Percentiles rank a stretch among this genome's conserved stretches.
Evolutionary conservation across 2,329 filamentous ascomycete species (phyloP).

Genomic region (Bipolaris sorokiniana): DNA sequence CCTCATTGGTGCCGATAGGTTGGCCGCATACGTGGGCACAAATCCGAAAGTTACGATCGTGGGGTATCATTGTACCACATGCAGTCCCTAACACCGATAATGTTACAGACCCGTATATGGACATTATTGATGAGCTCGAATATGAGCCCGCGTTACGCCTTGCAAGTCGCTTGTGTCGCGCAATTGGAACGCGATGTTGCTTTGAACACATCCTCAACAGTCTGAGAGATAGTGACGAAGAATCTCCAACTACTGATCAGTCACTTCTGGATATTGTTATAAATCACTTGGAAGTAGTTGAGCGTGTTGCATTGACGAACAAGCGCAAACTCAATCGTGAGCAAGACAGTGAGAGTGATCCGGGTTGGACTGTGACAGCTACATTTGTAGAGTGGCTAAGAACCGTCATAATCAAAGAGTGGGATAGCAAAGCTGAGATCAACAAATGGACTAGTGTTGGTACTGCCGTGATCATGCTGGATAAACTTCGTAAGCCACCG

Average conservation of each 20-base stretch:
- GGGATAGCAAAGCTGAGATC: conserved; percentile 77
- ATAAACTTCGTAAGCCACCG: conserved; percentile 65
- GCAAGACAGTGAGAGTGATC: conserved; percentile 29
- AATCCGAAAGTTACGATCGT: conserved; percentile 47
- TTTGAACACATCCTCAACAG: conserved; percentile 56
- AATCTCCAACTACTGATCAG: not conserved
- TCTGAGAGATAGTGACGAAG: conserved; percentile 9
- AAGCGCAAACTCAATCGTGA: conserved; percentile 28
- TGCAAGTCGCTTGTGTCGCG: conserved; percentile 56
- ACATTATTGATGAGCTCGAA: conserved; percentile 54
- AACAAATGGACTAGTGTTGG: conserved; percentile 74
- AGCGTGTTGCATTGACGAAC: conserved; percentile 28
- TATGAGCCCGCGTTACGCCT: conserved; percentile 60
- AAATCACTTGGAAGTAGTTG: conserved; percentile 34
- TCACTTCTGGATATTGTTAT: conserved; percentile 29
- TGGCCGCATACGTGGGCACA: conserved; percentile 42
- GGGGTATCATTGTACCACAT: conserved; percentile 45
- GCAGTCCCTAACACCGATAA: conserved; percentile 27
- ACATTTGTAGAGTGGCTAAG: conserved; percentile 71
- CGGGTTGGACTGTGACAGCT: conserved; percentile 46
- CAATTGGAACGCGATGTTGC: conserved; percentile 56
- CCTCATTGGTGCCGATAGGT: conserved; percentile 40
- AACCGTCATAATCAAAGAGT: conserved; percentile 76
- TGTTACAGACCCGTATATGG: conserved; percentile 40
- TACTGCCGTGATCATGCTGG: conserved; percentile 76